Evolutionary conservation across 345 rosid species (phyloP), one percentile per base, ranked within the genome.

Genomic region (Melaleuca alternifolia): DNA sequence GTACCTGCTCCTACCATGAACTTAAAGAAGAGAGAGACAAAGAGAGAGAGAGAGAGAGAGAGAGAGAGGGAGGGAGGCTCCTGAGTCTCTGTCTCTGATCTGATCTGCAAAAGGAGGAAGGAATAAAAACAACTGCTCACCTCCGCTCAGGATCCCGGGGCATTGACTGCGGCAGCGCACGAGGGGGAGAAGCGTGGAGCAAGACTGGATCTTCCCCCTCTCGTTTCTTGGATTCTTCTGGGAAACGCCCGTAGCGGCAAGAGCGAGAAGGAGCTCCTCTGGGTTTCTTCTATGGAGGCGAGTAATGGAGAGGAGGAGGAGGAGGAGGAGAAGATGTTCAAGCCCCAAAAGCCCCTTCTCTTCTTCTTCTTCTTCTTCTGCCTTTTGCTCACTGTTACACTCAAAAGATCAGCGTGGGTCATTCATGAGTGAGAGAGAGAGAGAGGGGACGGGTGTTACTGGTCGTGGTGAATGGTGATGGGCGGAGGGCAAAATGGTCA

Each of bases 331-430:
- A n/a, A 41, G 41, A 41, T 41, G 41, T 59, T n/a, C 33, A 13
- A n/a, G 71, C 33, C 71, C 71, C 4, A 6, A 13, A n/a, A 59
- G 18, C 37, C 71, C 37, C 18, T 3, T 28, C 76, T 30, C 28
- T 18, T 56, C 62, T 24, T 56, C 61, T n/a, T n/a, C n/a, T n/a
- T n/a, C 26, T 28, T 28, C 11, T 57, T 57, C 24, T 8, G 77
- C 48, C 83, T 84, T 88, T 86, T 88, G 89, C 87, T 57, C 59
- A 83, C 88, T 87, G 87, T 83, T 89, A 54, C 86, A 85, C 87
- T 87, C 86, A 87, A 86, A 84, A 84, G 89, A 87, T 88, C 76
- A 51, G 83, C 4, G 81, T 18, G 81, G 81, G 81, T 71, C 81
- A 71, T 71, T 71, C 81, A 71, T 71, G 48, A 37, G 6, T 33